Percentiles rank a stretch among this genome's conserved stretches.
Evolutionary conservation across 441 rosid species (phyloP).

Genomic region (Breynia disticha): DNA sequence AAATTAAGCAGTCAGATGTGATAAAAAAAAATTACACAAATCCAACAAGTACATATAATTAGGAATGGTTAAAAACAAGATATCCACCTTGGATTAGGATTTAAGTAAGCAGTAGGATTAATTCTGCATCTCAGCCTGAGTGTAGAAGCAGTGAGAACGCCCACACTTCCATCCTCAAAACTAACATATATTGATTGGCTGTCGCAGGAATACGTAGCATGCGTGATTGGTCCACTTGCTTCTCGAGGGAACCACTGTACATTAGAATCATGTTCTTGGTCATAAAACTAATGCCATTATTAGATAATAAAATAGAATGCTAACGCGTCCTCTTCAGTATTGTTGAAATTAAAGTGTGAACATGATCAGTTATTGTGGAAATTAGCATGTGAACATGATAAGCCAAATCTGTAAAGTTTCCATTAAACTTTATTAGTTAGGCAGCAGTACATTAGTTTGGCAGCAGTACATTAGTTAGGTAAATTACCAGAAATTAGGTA

Average conservation of each 20-base stretch:
- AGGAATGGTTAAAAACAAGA: neutral
- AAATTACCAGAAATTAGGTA: no score
- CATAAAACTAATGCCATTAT: neutral
- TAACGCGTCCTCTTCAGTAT: no score
- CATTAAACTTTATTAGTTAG: no score
- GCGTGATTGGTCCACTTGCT: slow-evolving; percentile 63
- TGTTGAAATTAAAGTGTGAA: no score
- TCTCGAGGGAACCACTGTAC: slow-evolving; percentile 56
- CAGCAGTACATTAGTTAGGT: no score
- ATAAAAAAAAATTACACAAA: neutral
- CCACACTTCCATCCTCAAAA: slow-evolving; percentile 66
- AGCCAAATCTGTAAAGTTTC: no score
- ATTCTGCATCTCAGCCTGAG: slow-evolving; percentile 72
- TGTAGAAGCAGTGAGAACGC: slow-evolving; percentile 46
- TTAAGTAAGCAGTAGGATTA: slow-evolving; percentile 48
- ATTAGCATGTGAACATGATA: no score
- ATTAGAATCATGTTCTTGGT: slow-evolving; percentile 2
- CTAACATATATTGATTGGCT: slow-evolving; percentile 62
- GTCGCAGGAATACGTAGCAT: slow-evolving; percentile 77
- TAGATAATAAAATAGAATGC: neutral
- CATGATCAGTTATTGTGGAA: no score
- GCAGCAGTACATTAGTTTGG: no score
- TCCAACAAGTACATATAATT: neutral
- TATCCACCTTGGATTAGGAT: slow-evolving; percentile 54
- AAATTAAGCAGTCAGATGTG: slow-evolving; percentile 8